These are phyloP conservation scores for Alternaria infectoria DNA, from an alignment of 2,329 filamentous ascomycete genomes.

Conservation along the genomic window DNA sequence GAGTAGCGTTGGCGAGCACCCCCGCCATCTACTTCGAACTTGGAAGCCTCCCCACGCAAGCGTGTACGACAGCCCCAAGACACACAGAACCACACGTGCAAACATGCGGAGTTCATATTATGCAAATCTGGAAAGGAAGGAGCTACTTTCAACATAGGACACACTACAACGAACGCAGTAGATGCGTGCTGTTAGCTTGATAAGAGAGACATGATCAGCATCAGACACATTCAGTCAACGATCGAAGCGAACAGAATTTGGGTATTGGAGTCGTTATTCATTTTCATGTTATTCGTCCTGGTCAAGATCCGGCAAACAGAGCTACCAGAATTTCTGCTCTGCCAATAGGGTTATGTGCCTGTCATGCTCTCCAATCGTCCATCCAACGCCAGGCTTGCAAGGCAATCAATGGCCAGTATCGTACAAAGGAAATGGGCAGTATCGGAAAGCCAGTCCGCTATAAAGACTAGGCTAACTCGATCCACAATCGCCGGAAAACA, in stretches of 20 bases:
- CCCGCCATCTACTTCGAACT: background rate
- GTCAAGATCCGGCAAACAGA: constrained; percentile 4
- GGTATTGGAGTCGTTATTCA: constrained; percentile 19
- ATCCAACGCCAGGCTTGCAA: constrained; percentile 26
- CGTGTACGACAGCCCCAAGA: background rate
- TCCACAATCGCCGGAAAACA: background rate
- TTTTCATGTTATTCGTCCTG: constrained; percentile 24
- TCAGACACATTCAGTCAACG: background rate
- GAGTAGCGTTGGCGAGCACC: background rate
- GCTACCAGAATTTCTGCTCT: constrained; percentile 14
- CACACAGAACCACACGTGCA: background rate
- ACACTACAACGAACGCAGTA: background rate
- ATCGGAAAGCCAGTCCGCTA: constrained; percentile 1
- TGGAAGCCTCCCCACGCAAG: background rate
- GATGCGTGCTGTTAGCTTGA: background rate
- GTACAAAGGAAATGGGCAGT: constrained; percentile 9
- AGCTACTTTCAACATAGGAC: background rate
- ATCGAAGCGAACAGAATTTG: background rate
- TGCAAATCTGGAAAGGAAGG: background rate
- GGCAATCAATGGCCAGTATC: constrained; percentile 18
- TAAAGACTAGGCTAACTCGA: background rate
- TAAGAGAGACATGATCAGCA: background rate
- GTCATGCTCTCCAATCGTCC: constrained; percentile 25
- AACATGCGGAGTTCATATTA: background rate
- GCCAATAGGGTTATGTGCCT: constrained; percentile 21